Conservation (phyloP, 2,329 filamentous ascomycete species). For the Phoma sp. region DNA sequence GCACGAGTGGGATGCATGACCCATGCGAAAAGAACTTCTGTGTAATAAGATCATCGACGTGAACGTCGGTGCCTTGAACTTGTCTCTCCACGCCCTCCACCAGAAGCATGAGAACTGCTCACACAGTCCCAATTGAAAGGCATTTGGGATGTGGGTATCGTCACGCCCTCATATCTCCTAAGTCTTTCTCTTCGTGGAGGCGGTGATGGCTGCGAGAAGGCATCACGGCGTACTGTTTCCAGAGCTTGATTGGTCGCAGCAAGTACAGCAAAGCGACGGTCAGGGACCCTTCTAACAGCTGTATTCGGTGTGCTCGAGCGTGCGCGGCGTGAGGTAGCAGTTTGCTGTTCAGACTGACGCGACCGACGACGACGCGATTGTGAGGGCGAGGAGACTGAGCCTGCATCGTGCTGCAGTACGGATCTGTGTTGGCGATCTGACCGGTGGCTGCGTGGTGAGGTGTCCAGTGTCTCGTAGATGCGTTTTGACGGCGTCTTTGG, state of each 20-base stretch:
- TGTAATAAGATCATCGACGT: conserved; percentile 26
- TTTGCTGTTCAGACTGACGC: conserved; percentile 35
- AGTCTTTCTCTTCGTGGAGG: conserved; percentile 41
- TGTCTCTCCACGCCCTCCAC: conserved; percentile 29
- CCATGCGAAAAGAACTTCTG: background rate
- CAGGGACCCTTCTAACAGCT: conserved; percentile 40
- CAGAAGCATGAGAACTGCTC: conserved; percentile 43
- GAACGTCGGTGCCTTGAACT: conserved; percentile 35
- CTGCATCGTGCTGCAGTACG: conserved; percentile 15
- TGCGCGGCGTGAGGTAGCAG: conserved; percentile 29
- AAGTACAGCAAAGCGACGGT: conserved; percentile 46
- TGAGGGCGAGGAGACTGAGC: conserved; percentile 28
- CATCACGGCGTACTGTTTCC: conserved; percentile 44
- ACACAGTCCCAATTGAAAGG: conserved; percentile 48
- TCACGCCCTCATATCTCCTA: conserved; percentile 40
- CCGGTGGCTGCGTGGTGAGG: conserved; percentile 38
- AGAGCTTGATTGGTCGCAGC: conserved; percentile 47
- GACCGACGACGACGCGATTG: conserved; percentile 36
- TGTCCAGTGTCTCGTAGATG: conserved; percentile 36
- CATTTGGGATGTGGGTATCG: conserved; percentile 38
- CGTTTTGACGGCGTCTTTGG: conserved; percentile 34
- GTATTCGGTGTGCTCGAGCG: conserved; percentile 44
- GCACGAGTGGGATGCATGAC: background rate
- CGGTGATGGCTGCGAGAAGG: conserved; percentile 43
- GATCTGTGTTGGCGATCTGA: conserved; percentile 35